phyloP scores from a whole-genome alignment of 495 filamentous ascomycete genomes.

The Xylaria scruposa region DNA sequence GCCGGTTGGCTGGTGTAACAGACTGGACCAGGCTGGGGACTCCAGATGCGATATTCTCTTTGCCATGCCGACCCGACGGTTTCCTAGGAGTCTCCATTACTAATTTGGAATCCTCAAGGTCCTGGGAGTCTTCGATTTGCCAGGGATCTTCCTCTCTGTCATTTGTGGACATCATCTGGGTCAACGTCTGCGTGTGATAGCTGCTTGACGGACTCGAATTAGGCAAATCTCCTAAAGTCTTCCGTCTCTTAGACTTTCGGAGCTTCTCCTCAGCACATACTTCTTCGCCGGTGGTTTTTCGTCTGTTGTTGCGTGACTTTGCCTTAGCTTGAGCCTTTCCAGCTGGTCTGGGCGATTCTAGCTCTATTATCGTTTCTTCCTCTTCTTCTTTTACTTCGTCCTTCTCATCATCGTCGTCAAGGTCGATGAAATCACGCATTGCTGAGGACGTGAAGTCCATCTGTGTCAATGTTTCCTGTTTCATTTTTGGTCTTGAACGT shows the following conservation, averaged over 20 bases:
- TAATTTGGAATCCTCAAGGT: conserved; percentile 35
- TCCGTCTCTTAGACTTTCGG: conserved; percentile 42
- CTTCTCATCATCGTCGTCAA: conserved; percentile 17
- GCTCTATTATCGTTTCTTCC: conserved; percentile 28
- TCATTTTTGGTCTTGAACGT: conserved; percentile 36
- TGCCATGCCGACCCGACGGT: neutral
- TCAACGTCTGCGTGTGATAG: conserved; percentile 54
- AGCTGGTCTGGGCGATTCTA: conserved; percentile 26
- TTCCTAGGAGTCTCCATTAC: conserved; percentile 37
- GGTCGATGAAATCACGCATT: conserved; percentile 28
- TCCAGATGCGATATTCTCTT: conserved; percentile 28
- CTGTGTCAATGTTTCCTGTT: conserved; percentile 59
- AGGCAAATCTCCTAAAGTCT: conserved; percentile 51
- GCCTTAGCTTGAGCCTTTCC: conserved; percentile 28
- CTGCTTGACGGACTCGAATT: conserved; percentile 37
- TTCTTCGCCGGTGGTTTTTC: conserved; percentile 37
- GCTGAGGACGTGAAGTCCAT: conserved; percentile 47
- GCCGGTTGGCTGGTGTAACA: conserved; percentile 45
- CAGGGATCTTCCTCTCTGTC: conserved; percentile 33
- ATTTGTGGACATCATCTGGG: conserved; percentile 47
- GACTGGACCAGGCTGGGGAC: conserved; percentile 34
- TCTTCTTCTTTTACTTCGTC: conserved; percentile 24
- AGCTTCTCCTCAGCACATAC: conserved; percentile 29
- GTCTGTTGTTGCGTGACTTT: conserved; percentile 32
- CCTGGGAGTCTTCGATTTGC: conserved; percentile 46